Evolutionary conservation across 257 asterid species (phyloP).

Genomic region (Salvia splendens): DNA sequence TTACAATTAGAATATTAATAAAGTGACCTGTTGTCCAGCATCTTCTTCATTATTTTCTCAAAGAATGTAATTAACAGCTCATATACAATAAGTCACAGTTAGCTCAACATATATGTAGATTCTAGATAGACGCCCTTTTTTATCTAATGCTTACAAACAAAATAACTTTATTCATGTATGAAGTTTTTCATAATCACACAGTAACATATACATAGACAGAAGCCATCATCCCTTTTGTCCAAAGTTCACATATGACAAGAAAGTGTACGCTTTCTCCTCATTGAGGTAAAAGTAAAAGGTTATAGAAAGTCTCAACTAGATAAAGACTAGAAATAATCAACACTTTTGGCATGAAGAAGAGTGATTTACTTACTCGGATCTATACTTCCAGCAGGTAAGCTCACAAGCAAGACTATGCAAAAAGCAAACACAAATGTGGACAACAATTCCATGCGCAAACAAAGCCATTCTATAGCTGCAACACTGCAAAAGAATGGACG

Average conservation of each 20-base stretch:
- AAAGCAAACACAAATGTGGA: slow-evolving; percentile 95
- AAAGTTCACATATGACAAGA: neutral
- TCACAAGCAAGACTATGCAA: slow-evolving; percentile 93
- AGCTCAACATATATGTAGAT: neutral
- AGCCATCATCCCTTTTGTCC: neutral
- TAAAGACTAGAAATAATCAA: neutral
- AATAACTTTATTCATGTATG: neutral
- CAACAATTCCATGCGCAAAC: slow-evolving; percentile 96
- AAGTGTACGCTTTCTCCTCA: neutral
- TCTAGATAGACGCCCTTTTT: slow-evolving; percentile 2
- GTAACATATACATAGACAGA: neutral
- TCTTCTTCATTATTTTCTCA: neutral
- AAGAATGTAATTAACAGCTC: neutral
- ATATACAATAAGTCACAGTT: neutral
- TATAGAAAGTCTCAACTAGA: neutral
- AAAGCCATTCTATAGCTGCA: slow-evolving; percentile 99
- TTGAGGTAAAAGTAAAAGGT: neutral
- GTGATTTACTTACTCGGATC: slow-evolving; percentile 80
- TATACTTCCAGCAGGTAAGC: slow-evolving; percentile 89
- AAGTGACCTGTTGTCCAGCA: neutral
- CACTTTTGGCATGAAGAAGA: slow-evolving; percentile 7
- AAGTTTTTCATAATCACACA: neutral
- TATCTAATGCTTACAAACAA: neutral
- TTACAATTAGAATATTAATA: neutral
- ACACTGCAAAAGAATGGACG: slow-evolving; percentile 98